Base-by-base conservation (phyloP, 2,329 filamentous ascomycete species). In the Neofusicoccum parvum region DNA sequence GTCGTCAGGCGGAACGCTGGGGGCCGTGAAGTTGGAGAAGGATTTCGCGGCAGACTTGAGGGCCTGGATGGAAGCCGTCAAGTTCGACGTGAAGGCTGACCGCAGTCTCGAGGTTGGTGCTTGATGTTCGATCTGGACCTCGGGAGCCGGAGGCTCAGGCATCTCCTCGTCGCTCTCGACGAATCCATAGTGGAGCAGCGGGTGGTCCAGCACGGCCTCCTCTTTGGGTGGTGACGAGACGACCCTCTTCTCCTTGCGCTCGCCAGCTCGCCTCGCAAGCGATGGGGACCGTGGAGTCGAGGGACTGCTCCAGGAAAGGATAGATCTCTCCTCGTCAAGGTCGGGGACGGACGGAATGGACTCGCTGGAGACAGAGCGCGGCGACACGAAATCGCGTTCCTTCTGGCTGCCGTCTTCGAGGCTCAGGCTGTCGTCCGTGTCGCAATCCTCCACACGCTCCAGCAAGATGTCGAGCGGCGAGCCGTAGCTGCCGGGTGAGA, bases 41-140 rank as follows among this genome's bases (percentile, higher is more conserved):
- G 85, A 86, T 65, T 84, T 86, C 11, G 86, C 86, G 0, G 86
- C 86, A 6, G 85, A 85, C 74, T 86, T 88, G 59, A 89, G 81
- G 3, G 85, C 86, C 67, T 86, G 84, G 20, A 89, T 74, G 0
- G 87, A 89, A 2, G 86, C 85, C 0, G 87, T 89, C 49, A 89
- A 78, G 67, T 89, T 89, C 0, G 87, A 89, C 67, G 86, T 88
- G 77, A 89, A 86, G 1, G 81, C 83, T 17, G 79, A 79, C 59
- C 78, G 78, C 4, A 64, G 23, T 20, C 81, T 68, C 5, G 74
- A 71, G 6, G 70, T 62, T 11, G 71, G 68, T 10, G 70, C 68
- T 39, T 65, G 53, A 23, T 36, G 64, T 34, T 64, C 65, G 32
- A 71, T 65, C 36, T 51, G 36, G n/a, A 50, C 36, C 23, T 72